Percentiles rank a stretch among this genome's conserved stretches.
phyloP scores from a whole-genome alignment of 306 rosid genomes.

The Rosa lucieae region DNA sequence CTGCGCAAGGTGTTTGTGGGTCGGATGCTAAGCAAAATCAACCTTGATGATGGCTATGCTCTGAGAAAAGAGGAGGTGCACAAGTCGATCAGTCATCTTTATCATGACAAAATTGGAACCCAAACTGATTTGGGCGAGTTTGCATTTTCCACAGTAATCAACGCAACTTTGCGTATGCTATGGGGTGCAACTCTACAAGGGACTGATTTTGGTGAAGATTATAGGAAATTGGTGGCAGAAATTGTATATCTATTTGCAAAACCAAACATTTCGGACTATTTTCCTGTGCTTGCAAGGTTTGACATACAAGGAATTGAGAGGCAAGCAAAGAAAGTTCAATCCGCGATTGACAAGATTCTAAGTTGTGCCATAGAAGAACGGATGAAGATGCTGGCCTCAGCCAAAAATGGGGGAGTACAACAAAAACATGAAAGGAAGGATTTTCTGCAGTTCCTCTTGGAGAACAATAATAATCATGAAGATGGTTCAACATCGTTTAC shows the following conservation, averaged over 20 bases:
- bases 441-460: slow-evolving; percentile 28
- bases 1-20: no score
- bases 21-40: no score
- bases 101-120: neutral
- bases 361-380: slow-evolving; percentile 12
- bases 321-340: slow-evolving; percentile 3
- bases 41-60: no score
- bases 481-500: slow-evolving; percentile 16
- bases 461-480: slow-evolving; percentile 8
- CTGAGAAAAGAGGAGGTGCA: slow-evolving; percentile 5
- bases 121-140: slow-evolving; percentile 9
- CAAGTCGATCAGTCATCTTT: slow-evolving; percentile 22
- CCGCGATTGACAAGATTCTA: neutral
- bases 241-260: slow-evolving; percentile 12
- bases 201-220: neutral
- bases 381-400: neutral
- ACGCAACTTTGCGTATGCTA: slow-evolving; percentile 6
- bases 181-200: slow-evolving; percentile 16
- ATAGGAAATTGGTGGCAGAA: neutral
- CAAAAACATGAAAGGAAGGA: slow-evolving; percentile 15
- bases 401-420: neutral
- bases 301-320: slow-evolving; percentile 37
- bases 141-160: slow-evolving; percentile 6
- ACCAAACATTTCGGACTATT: slow-evolving; percentile 36
- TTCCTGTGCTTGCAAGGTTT: slow-evolving; percentile 20